Percentiles rank a stretch among this genome's conserved stretches.
Conservation (phyloP, 768 basidiomycete genomes). For the Xerocomus potaroensis region DNA sequence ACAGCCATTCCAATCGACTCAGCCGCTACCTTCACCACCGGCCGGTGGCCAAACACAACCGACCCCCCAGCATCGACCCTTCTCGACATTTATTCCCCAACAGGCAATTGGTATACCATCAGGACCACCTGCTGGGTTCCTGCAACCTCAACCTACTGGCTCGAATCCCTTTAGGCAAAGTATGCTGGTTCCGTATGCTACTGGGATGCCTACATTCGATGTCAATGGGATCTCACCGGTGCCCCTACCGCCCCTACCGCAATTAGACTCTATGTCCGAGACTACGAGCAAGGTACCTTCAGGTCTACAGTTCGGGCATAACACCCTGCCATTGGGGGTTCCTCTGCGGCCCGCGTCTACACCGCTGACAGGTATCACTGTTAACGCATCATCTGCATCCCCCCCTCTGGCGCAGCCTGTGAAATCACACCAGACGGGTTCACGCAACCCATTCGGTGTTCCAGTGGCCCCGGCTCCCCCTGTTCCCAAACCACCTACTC, state of each 20-base stretch:
- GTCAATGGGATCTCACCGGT: conserved; percentile 17
- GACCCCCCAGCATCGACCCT: conserved; percentile 45
- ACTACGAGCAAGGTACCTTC: neutral
- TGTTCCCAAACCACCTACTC: conserved; percentile 71
- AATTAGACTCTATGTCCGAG: conserved; percentile 11
- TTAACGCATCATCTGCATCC: conserved; percentile 27
- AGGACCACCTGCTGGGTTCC: conserved; percentile 43
- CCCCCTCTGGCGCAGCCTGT: conserved; percentile 58
- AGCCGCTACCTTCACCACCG: conserved; percentile 11
- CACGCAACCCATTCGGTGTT: conserved; percentile 91
- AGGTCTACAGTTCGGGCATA: conserved; percentile 7
- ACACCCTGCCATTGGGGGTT: conserved; percentile 16
- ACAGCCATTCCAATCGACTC: conserved; percentile 16
- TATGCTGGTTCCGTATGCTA: conserved; percentile 61
- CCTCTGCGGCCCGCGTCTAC: conserved; percentile 70
- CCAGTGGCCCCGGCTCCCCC: conserved; percentile 58
- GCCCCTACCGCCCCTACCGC: conserved; percentile 8
- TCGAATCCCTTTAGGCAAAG: conserved; percentile 84
- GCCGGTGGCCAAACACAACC: conserved; percentile 34
- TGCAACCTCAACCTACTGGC: conserved; percentile 55
- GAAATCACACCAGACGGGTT: conserved; percentile 87
- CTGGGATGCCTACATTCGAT: conserved; percentile 50
- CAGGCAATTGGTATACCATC: conserved; percentile 45
- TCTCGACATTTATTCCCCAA: conserved; percentile 52
- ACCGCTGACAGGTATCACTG: conserved; percentile 47